Conservation (phyloP, 2,329 filamentous ascomycete species). For the Xylaria sp. region DNA sequence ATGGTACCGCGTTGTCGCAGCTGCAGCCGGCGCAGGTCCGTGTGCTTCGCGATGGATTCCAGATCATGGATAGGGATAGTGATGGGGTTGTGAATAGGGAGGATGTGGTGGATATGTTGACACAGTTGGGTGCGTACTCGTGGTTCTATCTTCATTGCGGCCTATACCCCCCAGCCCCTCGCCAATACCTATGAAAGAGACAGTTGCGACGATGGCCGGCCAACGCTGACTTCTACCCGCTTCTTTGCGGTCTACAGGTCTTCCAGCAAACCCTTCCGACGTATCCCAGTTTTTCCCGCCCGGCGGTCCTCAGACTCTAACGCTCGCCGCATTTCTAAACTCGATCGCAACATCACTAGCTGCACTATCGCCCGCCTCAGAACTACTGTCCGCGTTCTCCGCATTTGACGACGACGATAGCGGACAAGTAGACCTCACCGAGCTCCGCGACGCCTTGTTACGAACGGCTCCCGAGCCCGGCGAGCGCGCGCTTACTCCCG, state of each 20-base stretch:
- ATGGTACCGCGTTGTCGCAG: conserved; percentile 71
- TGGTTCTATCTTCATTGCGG: not conserved
- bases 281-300: conserved; percentile 86
- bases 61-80: conserved; percentile 89
- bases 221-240: not conserved
- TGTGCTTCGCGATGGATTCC: conserved; percentile 90
- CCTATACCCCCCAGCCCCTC: not conserved
- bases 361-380: conserved; percentile 78
- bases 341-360: conserved; percentile 79
- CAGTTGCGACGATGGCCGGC: not conserved
- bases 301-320: conserved; percentile 75
- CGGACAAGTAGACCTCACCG: conserved; percentile 85
- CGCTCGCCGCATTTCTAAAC: conserved; percentile 86
- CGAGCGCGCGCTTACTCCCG: conserved; percentile 69
- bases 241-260: conserved; percentile 59
- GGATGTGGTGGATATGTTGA: conserved; percentile 87
- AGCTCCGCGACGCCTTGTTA: conserved; percentile 84
- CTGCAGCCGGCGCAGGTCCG: conserved; percentile 85
- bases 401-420: conserved; percentile 97
- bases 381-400: conserved; percentile 88
- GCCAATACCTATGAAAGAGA: not conserved
- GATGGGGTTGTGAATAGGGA: conserved; percentile 84
- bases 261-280: conserved; percentile 76
- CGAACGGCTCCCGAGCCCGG: conserved; percentile 83
- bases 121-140: conserved; percentile 73